Percentiles rank a stretch among this genome's conserved stretches.
Conservation (phyloP, 1,139 yeast genomes). For the Yamadazyma mexicana region DNA sequence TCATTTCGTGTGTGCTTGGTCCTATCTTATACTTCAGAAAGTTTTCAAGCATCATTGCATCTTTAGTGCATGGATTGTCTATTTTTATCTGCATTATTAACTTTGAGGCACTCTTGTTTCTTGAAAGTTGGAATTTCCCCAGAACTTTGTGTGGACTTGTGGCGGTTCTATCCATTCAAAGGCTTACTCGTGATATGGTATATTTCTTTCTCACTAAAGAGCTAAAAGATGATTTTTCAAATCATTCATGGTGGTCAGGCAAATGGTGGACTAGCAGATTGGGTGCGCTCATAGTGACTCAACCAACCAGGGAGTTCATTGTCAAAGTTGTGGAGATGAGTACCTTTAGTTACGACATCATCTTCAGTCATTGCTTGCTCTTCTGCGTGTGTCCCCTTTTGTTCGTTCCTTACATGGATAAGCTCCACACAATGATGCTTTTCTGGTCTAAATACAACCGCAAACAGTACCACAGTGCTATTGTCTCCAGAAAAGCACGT, state of each 20-base stretch:
- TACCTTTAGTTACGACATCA: conserved; percentile 69
- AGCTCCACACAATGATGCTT: conserved; percentile 34
- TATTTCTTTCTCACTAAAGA: conserved; percentile 54
- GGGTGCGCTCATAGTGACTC: conserved; percentile 59
- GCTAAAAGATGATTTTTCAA: conserved; percentile 52
- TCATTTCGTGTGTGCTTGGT: conserved; percentile 48
- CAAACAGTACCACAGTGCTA: conserved; percentile 25
- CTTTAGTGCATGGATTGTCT: conserved; percentile 50
- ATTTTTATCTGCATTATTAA: conserved; percentile 22
- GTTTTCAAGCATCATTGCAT: conserved; percentile 44
- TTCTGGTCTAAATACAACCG: conserved; percentile 37
- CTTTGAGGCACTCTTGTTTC: conserved; percentile 61
- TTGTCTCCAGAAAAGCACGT: conserved; percentile 23
- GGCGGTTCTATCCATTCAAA: conserved; percentile 56
- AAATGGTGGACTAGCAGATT: conserved; percentile 64
- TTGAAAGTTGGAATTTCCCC: conserved; percentile 64
- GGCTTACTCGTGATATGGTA: conserved; percentile 44
- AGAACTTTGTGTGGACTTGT: conserved; percentile 59
- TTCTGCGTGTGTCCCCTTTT: conserved; percentile 62
- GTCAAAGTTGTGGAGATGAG: conserved; percentile 72
- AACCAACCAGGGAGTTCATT: conserved; percentile 66
- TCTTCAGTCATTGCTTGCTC: conserved; percentile 64
- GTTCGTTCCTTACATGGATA: conserved; percentile 61
- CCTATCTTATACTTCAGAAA: conserved; percentile 34
- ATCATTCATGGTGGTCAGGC: conserved; percentile 88